Conservation (phyloP, 1,284 basidiomycete species). For the Apiotrichum sp. region DNA sequence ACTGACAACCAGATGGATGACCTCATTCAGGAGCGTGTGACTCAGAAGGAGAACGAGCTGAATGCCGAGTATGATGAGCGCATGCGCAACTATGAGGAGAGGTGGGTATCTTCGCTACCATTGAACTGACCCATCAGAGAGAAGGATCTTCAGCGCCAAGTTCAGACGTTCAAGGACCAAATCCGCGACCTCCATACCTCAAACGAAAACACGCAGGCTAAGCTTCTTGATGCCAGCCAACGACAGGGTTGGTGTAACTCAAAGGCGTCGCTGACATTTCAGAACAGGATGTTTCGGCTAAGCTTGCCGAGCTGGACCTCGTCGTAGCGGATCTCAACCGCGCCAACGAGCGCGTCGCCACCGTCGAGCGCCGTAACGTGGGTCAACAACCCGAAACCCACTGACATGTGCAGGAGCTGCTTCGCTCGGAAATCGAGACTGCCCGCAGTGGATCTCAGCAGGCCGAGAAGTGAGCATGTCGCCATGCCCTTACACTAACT, state of each 20-base stretch:
- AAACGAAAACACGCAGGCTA: slow-evolving; percentile 86
- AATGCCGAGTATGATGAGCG: slow-evolving; percentile 95
- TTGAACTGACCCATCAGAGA: slow-evolving; percentile 55
- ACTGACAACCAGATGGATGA: slow-evolving; percentile 69
- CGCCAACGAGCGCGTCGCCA: slow-evolving; percentile 83
- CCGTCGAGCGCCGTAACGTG: slow-evolving; percentile 87
- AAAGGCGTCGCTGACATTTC: slow-evolving; percentile 11
- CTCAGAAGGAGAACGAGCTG: slow-evolving; percentile 87
- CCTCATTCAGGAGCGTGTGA: slow-evolving; percentile 73
- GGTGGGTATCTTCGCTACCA: slow-evolving; percentile 52
- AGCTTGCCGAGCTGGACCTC: slow-evolving; percentile 85
- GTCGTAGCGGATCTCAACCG: slow-evolving; percentile 85
- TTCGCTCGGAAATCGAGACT: slow-evolving; percentile 86
- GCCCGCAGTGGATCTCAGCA: slow-evolving; percentile 72
- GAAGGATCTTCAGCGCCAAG: slow-evolving; percentile 80
- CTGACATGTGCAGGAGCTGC: slow-evolving; percentile 61
- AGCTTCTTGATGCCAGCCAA: slow-evolving; percentile 78
- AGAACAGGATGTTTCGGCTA: slow-evolving; percentile 85
- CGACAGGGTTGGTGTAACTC: slow-evolving; percentile 60
- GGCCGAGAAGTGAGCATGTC: slow-evolving; percentile 59
- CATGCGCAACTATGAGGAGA: slow-evolving; percentile 87
- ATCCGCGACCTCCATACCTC: slow-evolving; percentile 80
- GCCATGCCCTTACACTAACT: not conserved
- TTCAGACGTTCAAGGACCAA: slow-evolving; percentile 77
- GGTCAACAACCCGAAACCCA: slow-evolving; percentile 20